Evolutionary conservation across 345 rosid genomes (phyloP).

Genomic region (Arabis hirsuta): DNA sequence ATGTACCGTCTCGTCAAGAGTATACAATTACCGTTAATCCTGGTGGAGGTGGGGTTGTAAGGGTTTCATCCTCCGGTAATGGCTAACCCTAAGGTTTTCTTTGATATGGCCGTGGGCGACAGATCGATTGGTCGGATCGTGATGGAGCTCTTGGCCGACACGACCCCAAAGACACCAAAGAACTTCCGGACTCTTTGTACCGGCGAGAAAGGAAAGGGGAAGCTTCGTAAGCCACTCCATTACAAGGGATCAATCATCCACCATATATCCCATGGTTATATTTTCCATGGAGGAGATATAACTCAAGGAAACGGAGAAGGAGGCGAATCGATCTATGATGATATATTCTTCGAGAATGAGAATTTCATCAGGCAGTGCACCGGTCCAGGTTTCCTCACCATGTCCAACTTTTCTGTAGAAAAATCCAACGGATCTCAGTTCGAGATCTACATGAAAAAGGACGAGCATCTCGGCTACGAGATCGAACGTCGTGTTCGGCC

Average conservation of each 20-base stretch:
- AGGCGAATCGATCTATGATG: slow-evolving; percentile 59
- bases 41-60: not conserved
- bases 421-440: slow-evolving; percentile 54
- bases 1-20: no score
- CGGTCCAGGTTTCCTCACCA: slow-evolving; percentile 53
- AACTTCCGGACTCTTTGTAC: slow-evolving; percentile 52
- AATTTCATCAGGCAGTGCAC: slow-evolving; percentile 59
- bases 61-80: not conserved
- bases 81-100: slow-evolving; percentile 50
- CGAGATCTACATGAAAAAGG: slow-evolving; percentile 42
- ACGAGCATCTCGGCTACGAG: slow-evolving; percentile 7
- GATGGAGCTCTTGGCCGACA: slow-evolving; percentile 56
- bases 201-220: slow-evolving; percentile 40
- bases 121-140: slow-evolving; percentile 47
- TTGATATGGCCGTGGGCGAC: slow-evolving; percentile 49
- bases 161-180: slow-evolving; percentile 50
- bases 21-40: not conserved
- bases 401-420: slow-evolving; percentile 52
- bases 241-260: slow-evolving; percentile 61
- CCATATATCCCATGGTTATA: slow-evolving; percentile 50
- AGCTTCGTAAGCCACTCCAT: slow-evolving; percentile 58
- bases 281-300: slow-evolving; percentile 57
- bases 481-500: slow-evolving; percentile 67
- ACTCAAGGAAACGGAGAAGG: slow-evolving; percentile 46
- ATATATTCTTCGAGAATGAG: slow-evolving; percentile 53